Evolutionary conservation across 2,329 filamentous ascomycete species (phyloP).

Genomic region (Monilinia aucupariae): DNA sequence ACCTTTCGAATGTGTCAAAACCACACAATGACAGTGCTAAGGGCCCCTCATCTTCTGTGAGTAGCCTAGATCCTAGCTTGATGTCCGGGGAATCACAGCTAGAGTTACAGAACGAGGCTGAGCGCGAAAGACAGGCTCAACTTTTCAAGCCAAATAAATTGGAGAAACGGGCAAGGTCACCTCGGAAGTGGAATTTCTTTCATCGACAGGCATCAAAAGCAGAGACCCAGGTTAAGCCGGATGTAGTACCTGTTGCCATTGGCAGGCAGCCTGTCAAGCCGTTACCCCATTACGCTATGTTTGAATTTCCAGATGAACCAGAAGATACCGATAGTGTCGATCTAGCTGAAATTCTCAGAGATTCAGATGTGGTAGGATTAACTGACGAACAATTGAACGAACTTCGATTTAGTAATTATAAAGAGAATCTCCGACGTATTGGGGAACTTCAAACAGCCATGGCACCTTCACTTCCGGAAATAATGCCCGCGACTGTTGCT

Average conservation of each 20-base stretch:
- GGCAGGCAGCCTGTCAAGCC: constrained; percentile 42
- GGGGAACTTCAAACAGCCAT: constrained; percentile 22
- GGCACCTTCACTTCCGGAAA: constrained; percentile 15
- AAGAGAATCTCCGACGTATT: constrained; percentile 27
- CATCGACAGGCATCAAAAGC: constrained; percentile 47
- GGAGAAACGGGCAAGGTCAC: constrained; percentile 49
- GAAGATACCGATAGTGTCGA: constrained; percentile 33
- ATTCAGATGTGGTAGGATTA: constrained; percentile 37
- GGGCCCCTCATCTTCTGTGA: constrained; percentile 45
- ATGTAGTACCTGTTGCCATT: constrained; percentile 43
- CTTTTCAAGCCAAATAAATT: constrained; percentile 46
- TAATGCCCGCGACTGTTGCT: constrained; percentile 13
- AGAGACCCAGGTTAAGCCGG: constrained; percentile 36
- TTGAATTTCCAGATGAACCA: constrained; percentile 50
- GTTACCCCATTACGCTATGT: constrained; percentile 56
- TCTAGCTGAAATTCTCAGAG: constrained; percentile 46
- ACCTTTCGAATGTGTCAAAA: constrained; percentile 46
- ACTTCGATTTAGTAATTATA: constrained; percentile 31
- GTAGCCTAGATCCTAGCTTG: constrained; percentile 52
- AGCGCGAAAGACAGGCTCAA: constrained; percentile 28
- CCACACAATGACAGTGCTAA: constrained; percentile 44
- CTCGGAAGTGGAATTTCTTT: constrained; percentile 59
- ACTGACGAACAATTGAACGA: constrained; percentile 32
- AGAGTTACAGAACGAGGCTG: constrained; percentile 39
- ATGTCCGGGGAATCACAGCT: constrained; percentile 50